Evolutionary conservation across 2,329 filamentous ascomycete species (phyloP).

Genomic region (Hawksworthiomyces lignivorus): DNA sequence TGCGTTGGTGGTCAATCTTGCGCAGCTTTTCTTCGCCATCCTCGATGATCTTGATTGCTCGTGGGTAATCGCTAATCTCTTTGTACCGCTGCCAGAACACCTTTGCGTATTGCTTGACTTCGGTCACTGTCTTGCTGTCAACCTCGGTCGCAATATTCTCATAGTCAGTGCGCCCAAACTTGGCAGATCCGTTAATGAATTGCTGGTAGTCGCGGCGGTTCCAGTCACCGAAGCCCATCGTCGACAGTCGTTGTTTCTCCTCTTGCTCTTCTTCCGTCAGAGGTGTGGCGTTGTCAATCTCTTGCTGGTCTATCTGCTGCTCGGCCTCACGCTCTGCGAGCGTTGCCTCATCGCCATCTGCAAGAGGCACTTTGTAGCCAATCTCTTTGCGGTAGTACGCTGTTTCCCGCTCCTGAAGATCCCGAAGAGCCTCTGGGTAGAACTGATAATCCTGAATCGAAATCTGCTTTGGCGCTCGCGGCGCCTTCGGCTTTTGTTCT

Average conservation of each 20-base stretch:
- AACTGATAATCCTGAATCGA: slow-evolving; percentile 95
- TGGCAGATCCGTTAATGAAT: slow-evolving; percentile 91
- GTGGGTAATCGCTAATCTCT: slow-evolving; percentile 81
- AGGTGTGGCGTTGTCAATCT: slow-evolving; percentile 85
- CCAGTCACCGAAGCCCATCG: slow-evolving; percentile 87
- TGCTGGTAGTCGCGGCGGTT: slow-evolving; percentile 97
- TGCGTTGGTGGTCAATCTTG: slow-evolving; percentile 85
- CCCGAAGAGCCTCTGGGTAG: slow-evolving; percentile 74
- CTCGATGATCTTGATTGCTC: slow-evolving; percentile 83
- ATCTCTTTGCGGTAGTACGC: slow-evolving; percentile 95
- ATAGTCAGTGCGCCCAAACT: slow-evolving; percentile 82
- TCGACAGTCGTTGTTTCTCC: slow-evolving; percentile 74
- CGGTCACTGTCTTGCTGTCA: slow-evolving; percentile 77
- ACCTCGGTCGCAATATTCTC: slow-evolving; percentile 80
- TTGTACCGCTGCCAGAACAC: slow-evolving; percentile 95
- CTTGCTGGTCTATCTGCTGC: slow-evolving; percentile 76
- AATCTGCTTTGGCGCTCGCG: slow-evolving; percentile 89
- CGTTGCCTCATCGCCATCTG: slow-evolving; percentile 77
- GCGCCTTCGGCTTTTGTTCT: slow-evolving; percentile 88
- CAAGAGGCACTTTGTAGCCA: slow-evolving; percentile 84
- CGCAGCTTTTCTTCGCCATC: slow-evolving; percentile 84
- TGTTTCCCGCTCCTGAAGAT: slow-evolving; percentile 93
- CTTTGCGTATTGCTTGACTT: slow-evolving; percentile 87
- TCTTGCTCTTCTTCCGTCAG: slow-evolving; percentile 83
- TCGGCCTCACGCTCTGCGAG: slow-evolving; percentile 80